A percentile compares a stretch with the other conserved stretches of the same genome.
Conservation (phyloP, 441 rosid species). For the Omphalea diandra region DNA sequence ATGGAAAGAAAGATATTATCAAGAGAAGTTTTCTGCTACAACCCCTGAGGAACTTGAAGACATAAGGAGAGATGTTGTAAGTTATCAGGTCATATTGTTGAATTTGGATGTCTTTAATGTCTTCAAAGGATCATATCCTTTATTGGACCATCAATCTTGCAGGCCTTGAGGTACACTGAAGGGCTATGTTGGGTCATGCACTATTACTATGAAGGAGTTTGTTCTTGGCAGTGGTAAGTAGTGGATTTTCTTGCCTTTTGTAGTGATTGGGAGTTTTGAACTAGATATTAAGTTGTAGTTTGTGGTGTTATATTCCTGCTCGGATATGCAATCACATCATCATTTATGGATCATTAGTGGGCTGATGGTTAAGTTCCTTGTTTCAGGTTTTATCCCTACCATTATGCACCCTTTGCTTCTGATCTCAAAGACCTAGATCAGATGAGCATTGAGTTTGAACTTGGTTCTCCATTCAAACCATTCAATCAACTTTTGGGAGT, state of each 20-base stretch:
- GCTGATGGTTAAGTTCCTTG: too few species aligned
- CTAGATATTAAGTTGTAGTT: background rate
- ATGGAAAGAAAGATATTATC: conserved; percentile 96
- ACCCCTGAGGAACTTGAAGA: conserved; percentile 69
- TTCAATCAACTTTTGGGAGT: conserved; percentile 93
- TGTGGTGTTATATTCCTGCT: background rate
- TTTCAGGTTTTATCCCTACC: conserved; percentile 95
- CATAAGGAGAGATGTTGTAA: conserved; percentile 84
- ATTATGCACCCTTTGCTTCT: conserved; percentile 98
- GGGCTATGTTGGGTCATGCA: conserved; percentile 99
- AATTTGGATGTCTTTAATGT: conserved; percentile 8
- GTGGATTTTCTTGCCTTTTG: conserved; percentile 15
- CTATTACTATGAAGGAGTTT: conserved; percentile 94
- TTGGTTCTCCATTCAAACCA: conserved; percentile 88
- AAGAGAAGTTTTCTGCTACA: conserved; percentile 67
- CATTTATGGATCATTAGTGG: background rate
- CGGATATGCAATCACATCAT: background rate
- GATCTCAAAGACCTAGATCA: conserved; percentile 78
- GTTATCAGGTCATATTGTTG: conserved; percentile 23
- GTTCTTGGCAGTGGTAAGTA: conserved; percentile 98
- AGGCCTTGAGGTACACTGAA: conserved; percentile 85
- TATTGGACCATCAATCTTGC: conserved; percentile 27
- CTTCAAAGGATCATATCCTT: conserved; percentile 22
- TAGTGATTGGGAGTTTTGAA: conserved; percentile 1
- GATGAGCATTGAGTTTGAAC: conserved; percentile 65